Base-by-base conservation (phyloP, 108 stramenopile genomes). In the Thalassiosira profunda region DNA sequence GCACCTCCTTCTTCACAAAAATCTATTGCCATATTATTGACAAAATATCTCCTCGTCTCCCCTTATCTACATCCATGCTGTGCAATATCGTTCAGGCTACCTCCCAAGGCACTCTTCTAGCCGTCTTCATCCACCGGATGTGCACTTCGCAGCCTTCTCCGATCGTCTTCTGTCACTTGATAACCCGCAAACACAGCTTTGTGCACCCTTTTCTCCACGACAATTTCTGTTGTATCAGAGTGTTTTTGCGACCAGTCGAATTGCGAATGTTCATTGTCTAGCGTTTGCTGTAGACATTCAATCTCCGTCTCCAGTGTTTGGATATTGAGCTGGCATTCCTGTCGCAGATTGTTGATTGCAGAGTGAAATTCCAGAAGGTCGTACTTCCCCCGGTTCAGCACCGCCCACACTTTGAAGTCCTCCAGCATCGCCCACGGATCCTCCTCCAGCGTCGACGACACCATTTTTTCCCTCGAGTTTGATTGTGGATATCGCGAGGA, bases 171-270 rank as follows among this genome's bases (percentile, higher is more conserved):
- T 6, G 62, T 63, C 42, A 42, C 42, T 49, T 48, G 17, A 48
- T 46, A 63, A 23, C 62, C 62, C 3, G 44, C 62, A 35, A 63
- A 63, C 35, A 63, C 46, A 2, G 62, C 62, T 12, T 63, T 63
- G 6, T 48, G 12, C 43, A 48, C 21, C 62, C 25, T 21, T 2
- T 34, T 49, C 25, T 34, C 35, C 17, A 57, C 14, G 20, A 38
- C 56, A 35, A 31, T 31, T 7, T 24, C 56, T 24, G 25, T 8
- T 26, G 15, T n/a, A 40, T 9, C 26, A 28, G 29, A 59, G 21
- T 7, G 61, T 0, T 28, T 28, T 33, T 45, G 17, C 14, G 5
- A 14, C 25, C 20, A 60, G 42, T 33, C 5, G 37, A 9, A 40
- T 40, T 60, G 4, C 10, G 34, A 60, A 43, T 42, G 21, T 21